Percentiles rank a stretch among this genome's conserved stretches.
Evolutionary conservation across 176 grass and related monocot genomes (phyloP).

Genomic region (Oryza meridionalis): DNA sequence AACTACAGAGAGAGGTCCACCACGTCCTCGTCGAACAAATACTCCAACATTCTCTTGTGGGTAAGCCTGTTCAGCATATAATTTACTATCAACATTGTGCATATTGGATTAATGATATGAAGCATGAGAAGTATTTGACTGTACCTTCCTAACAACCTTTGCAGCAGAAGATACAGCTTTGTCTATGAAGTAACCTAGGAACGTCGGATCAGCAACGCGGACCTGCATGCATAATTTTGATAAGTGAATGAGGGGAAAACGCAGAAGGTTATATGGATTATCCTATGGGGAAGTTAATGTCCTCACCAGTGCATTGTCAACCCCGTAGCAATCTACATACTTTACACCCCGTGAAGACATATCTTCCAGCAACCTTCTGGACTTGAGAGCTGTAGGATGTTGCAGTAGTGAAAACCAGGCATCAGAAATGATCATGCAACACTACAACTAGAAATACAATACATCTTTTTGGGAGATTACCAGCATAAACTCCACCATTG

Average conservation of each 20-base stretch:
- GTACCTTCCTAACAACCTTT: slow-evolving; percentile 96
- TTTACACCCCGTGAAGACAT: slow-evolving; percentile 82
- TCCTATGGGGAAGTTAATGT: neutral
- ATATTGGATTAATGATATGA: slow-evolving; percentile 2
- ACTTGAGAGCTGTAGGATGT: slow-evolving; percentile 69
- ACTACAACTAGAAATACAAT: neutral
- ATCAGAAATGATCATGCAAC: slow-evolving; percentile 10
- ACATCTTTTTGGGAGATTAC: slow-evolving; percentile 51
- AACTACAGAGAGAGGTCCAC: slow-evolving; percentile 81
- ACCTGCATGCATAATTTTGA: slow-evolving; percentile 54
- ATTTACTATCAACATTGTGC: slow-evolving; percentile 5
- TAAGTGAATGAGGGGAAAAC: slow-evolving; percentile 41
- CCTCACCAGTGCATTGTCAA: slow-evolving; percentile 88
- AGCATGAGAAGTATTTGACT: slow-evolving; percentile 22
- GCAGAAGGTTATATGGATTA: neutral
- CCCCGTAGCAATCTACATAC: slow-evolving; percentile 95
- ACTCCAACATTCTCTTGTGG: slow-evolving; percentile 99
- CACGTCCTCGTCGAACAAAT: slow-evolving; percentile 92
- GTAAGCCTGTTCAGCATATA: slow-evolving; percentile 70
- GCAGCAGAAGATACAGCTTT: slow-evolving; percentile 83
- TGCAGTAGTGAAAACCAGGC: slow-evolving; percentile 18
- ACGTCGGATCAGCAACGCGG: slow-evolving; percentile 93
- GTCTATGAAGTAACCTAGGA: slow-evolving; percentile 97
- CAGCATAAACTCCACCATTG: slow-evolving; percentile 94
- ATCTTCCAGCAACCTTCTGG: slow-evolving; percentile 84